These are phyloP conservation scores for Coprinellus aureogranulatus DNA, from an alignment of 768 basidiomycete species.

Conservation along the genomic window DNA sequence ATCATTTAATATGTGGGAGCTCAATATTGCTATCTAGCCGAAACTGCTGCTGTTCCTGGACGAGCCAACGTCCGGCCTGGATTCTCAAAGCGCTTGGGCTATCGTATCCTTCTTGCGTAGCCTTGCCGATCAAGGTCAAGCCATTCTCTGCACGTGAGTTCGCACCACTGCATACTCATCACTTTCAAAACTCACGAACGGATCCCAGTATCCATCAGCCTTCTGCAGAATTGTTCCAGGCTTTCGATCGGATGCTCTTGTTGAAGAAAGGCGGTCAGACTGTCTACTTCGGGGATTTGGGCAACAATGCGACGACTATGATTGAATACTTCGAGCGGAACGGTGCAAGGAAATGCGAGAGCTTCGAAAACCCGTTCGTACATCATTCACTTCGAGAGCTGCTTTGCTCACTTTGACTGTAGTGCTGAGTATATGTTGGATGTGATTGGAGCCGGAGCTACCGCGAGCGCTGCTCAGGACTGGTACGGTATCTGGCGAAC, in stretches of 20 bases:
- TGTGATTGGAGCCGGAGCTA: constrained; percentile 73
- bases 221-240: constrained; percentile 73
- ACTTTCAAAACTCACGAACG: neutral
- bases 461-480: constrained; percentile 49
- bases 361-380: constrained; percentile 68
- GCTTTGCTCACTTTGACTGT: neutral
- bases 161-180: neutral
- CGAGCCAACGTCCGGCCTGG: constrained; percentile 86
- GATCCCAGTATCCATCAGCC: constrained; percentile 51
- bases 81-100: constrained; percentile 86
- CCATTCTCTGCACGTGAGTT: constrained; percentile 83
- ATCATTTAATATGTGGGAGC: neutral
- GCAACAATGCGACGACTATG: constrained; percentile 57
- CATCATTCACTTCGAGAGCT: neutral
- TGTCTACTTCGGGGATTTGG: constrained; percentile 74
- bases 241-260: constrained; percentile 75
- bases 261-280: constrained; percentile 76
- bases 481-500: constrained; percentile 61
- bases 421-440: constrained; percentile 68
- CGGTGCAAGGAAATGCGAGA: constrained; percentile 59
- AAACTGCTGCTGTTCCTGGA: constrained; percentile 83
- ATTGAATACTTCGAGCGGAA: constrained; percentile 74
- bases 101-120: constrained; percentile 74
- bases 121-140: constrained; percentile 79
- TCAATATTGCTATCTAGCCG: constrained; percentile 42